Percentiles rank a stretch among this genome's conserved stretches.
Evolutionary conservation across 257 asterid genomes (phyloP).

Genomic region (Fraxinus anomala): DNA sequence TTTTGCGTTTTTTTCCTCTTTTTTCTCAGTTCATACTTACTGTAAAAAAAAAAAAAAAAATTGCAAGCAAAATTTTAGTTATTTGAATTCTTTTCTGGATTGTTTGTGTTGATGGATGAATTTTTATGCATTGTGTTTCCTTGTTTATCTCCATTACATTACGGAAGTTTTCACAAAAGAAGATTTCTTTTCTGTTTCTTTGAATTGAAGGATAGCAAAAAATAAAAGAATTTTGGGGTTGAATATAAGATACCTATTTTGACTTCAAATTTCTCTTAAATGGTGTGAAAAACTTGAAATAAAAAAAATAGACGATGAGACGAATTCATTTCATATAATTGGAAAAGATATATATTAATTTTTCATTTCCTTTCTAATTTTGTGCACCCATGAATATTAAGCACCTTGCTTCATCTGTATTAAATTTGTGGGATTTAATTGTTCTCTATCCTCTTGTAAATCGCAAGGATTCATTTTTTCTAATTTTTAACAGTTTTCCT

Average conservation of each 20-base stretch:
- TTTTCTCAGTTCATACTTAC: background rate
- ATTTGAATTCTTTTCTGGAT: background rate
- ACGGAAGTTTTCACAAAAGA: background rate
- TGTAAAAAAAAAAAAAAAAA: background rate
- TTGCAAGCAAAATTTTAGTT: background rate
- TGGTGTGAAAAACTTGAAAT: constrained; percentile 20
- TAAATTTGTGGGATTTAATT: background rate
- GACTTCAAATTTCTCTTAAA: constrained; percentile 5
- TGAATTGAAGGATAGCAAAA: background rate
- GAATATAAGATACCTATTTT: background rate
- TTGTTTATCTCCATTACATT: background rate
- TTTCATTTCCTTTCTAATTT: background rate
- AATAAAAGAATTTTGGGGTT: background rate
- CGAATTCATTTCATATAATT: background rate
- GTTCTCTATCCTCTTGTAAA: constrained; percentile 6
- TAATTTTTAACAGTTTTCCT: background rate
- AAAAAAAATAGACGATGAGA: constrained; percentile 1
- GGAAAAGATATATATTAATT: too few relatives aligned
- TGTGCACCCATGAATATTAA: background rate
- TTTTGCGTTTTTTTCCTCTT: background rate
- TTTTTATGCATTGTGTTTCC: background rate
- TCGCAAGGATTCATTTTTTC: background rate
- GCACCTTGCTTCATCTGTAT: background rate
- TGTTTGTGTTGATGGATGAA: background rate
- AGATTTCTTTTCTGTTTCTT: background rate